These are phyloP conservation scores for Volvox reticuliferus DNA, from an alignment of 139 green algal genomes.

Conservation along the genomic window DNA sequence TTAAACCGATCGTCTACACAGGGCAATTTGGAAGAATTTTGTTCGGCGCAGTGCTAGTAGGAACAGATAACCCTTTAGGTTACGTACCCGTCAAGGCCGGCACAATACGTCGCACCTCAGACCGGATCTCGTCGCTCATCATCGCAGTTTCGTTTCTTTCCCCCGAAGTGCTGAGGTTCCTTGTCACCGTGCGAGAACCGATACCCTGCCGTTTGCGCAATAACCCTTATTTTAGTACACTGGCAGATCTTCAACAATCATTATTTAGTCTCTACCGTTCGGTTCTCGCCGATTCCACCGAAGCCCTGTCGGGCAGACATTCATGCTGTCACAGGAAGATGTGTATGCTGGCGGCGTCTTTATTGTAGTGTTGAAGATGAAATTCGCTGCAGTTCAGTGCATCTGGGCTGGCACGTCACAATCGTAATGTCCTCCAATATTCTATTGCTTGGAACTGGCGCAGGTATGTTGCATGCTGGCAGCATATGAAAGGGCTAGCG, in stretches of 20 bases:
- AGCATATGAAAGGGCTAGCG: too few relatives aligned
- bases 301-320: not conserved
- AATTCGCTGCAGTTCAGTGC: too few relatives aligned
- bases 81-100: constrained; percentile 40
- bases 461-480: too few relatives aligned
- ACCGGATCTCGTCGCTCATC: constrained; percentile 55
- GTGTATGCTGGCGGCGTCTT: too few relatives aligned
- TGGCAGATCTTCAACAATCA: not conserved
- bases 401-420: too few relatives aligned
- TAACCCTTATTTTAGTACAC: not conserved
- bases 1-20: constrained; percentile 69
- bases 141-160: constrained; percentile 29
- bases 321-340: not conserved
- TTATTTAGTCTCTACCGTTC: not conserved
- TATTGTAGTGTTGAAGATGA: too few relatives aligned
- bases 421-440: too few relatives aligned
- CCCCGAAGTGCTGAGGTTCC: constrained; percentile 12
- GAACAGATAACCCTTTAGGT: too few relatives aligned
- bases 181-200: not conserved
- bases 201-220: constrained; percentile 3
- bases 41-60: too few relatives aligned
- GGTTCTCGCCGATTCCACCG: not conserved
- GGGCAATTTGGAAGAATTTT: not conserved
- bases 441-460: too few relatives aligned
- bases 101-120: constrained; percentile 52